These are phyloP conservation scores for Quercus lobata DNA, from an alignment of 331 rosid genomes.

Conservation along the genomic window DNA sequence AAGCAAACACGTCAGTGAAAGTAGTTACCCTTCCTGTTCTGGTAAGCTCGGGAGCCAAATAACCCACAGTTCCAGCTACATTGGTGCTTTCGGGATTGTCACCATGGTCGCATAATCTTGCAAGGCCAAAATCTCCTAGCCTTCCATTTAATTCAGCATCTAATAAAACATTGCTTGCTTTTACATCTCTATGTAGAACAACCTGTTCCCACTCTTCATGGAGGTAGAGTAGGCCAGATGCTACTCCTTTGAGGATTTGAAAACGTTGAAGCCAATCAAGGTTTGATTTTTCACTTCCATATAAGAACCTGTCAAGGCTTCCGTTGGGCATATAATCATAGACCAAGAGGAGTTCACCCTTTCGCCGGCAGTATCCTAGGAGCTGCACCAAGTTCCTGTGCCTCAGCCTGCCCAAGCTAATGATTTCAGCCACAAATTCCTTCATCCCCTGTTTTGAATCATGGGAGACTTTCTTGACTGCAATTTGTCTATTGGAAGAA, in stretches of 20 bases:
- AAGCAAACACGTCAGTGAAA: constrained; percentile 37
- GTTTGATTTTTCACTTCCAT: constrained; percentile 23
- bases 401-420: not conserved
- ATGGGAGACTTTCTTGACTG: not conserved
- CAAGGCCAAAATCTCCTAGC: constrained; percentile 48
- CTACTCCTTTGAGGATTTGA: constrained; percentile 37
- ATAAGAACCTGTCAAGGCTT: constrained; percentile 39
- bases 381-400: not conserved
- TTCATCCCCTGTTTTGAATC: not conserved
- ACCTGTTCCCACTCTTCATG: constrained; percentile 51
- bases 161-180: constrained; percentile 43
- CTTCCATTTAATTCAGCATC: constrained; percentile 43
- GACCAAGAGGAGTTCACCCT: constrained; percentile 11
- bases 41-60: constrained; percentile 37
- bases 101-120: constrained; percentile 44
- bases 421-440: not conserved
- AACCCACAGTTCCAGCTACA: constrained; percentile 47
- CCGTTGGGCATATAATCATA: constrained; percentile 51
- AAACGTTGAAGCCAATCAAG: constrained; percentile 41
- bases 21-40: constrained; percentile 37
- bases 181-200: constrained; percentile 43
- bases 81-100: constrained; percentile 41
- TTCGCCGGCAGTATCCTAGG: not conserved
- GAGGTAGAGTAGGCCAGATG: constrained; percentile 35
- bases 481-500: not conserved